These are phyloP conservation scores for Magnolia sinica DNA, from an alignment of 164 flowering plant species.

Conservation along the genomic window DNA sequence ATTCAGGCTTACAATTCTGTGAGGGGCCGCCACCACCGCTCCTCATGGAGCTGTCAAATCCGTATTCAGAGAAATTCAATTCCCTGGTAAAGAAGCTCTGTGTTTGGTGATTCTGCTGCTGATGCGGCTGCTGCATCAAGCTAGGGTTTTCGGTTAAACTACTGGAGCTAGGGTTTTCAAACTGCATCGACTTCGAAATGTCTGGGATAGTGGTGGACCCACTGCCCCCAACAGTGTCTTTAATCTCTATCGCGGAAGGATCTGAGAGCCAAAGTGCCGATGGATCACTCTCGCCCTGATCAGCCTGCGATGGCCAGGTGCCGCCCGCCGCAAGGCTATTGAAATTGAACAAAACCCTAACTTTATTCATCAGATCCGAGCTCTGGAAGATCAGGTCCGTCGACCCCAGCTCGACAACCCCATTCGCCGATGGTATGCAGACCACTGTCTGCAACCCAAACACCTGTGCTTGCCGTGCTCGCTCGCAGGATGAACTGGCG, in stretches of 20 bases:
- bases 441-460: slow-evolving; percentile 85
- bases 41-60: slow-evolving; percentile 28
- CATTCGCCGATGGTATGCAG: slow-evolving; percentile 63
- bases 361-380: slow-evolving; percentile 73
- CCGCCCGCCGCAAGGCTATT: slow-evolving; percentile 31
- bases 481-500: slow-evolving; percentile 45
- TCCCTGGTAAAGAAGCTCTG: slow-evolving; percentile 41
- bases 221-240: slow-evolving; percentile 22
- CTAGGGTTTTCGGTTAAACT: slow-evolving; percentile 44
- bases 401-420: slow-evolving; percentile 91
- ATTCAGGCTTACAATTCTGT: slow-evolving; percentile 52
- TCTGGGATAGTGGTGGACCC: slow-evolving; percentile 11
- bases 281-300: slow-evolving; percentile 62
- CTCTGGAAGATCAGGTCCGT: slow-evolving; percentile 60
- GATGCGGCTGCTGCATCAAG: slow-evolving; percentile 12
- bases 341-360: slow-evolving; percentile 61
- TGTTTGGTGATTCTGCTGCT: slow-evolving; percentile 22
- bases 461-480: slow-evolving; percentile 65
- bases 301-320: slow-evolving; percentile 31
- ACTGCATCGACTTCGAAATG: slow-evolving; percentile 30
- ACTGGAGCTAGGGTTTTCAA: slow-evolving; percentile 44
- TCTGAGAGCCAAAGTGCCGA: slow-evolving; percentile 66
- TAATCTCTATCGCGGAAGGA: slow-evolving; percentile 39
- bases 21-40: slow-evolving; percentile 24
- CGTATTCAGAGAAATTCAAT: slow-evolving; percentile 59